Evolutionary conservation across 2,329 filamentous ascomycete genomes (phyloP), one percentile per base, ranked within the genome.

Genomic region (Blastomyces emzantsi): DNA sequence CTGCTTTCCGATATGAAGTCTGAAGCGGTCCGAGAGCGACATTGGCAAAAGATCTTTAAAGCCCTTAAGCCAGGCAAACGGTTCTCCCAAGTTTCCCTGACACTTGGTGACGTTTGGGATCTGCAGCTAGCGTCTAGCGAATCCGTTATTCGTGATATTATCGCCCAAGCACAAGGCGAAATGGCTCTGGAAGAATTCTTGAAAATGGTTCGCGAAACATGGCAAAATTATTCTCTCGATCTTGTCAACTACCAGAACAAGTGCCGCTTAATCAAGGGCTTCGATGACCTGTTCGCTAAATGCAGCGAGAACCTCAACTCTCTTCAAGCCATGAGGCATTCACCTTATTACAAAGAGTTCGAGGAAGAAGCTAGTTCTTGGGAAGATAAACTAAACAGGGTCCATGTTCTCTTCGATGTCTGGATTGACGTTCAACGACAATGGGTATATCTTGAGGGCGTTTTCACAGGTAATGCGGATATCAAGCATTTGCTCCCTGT

Each of bases 381-480:
- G 94, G 95, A 99, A 77, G 95, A 99, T 77, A 96, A 96, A 75
- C 83, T 99, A 33, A 99, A 97, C 75, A 87, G 94, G 56, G 92
- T 99, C 2, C 94, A 99, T 73, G 91, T 99, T 19, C 83, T 99
- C 11, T 99, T 99, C 72, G 94, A 99, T 75, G 92, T 99, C 19
- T 99, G 95, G 95, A 99, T 99, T 70, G 95, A 99, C 77, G 95
- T 99, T n/a, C 94, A 99, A 76, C 89, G 95, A 66, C 94, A 99
- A 78, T 99, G 94, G 94, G 94, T 99, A 8, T 99, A 99, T 75
- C 85, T 99, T 5, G 95, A 99, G 78, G 94, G 94, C 68, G 94
- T 99, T 43, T 99, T 99, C 74, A 97, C 93, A 1, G 94, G 94
- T 64, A 99, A 99, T 73, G 93, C 91, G 49, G 94, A 99, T 73